phyloP scores from a whole-genome alignment of 1,284 basidiomycete genomes.

The Leccinum olivaceoglutinosum region DNA sequence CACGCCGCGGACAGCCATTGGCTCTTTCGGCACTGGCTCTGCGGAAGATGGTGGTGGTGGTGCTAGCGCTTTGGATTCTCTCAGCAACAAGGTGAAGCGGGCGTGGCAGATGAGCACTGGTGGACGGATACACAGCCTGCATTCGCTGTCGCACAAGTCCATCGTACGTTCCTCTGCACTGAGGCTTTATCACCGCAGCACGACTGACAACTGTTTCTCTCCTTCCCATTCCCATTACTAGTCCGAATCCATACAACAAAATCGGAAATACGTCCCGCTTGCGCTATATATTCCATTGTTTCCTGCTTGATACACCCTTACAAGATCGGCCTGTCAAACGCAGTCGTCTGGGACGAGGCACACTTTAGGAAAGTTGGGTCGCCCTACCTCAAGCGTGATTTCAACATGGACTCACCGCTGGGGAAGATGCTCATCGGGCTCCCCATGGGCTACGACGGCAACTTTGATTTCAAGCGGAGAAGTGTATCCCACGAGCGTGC shows the following conservation, averaged over 20 bases:
- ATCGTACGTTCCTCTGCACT: constrained; percentile 43
- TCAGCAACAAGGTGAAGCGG: constrained; percentile 18
- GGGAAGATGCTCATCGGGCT: constrained; percentile 99
- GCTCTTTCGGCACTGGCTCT: neutral
- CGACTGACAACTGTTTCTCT: neutral
- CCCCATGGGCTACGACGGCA: constrained; percentile 87
- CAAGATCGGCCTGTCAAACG: constrained; percentile 83
- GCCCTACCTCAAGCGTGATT: constrained; percentile 93
- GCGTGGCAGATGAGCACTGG: constrained; percentile 6
- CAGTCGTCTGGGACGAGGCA: constrained; percentile 98
- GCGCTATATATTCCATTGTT: constrained; percentile 82
- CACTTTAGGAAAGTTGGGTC: constrained; percentile 97
- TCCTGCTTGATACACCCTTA: constrained; percentile 94
- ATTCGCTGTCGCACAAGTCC: constrained; percentile 62
- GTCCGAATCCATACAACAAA: constrained; percentile 78
- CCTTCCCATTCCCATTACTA: constrained; percentile 24
- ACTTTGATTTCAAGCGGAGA: constrained; percentile 94
- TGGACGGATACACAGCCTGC: constrained; percentile 41
- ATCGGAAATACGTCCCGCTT: constrained; percentile 78
- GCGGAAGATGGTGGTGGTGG: neutral
- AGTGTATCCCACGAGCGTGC: constrained; percentile 79
- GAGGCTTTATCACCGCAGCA: constrained; percentile 5
- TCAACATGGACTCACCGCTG: constrained; percentile 94
- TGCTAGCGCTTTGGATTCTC: constrained; percentile 1
- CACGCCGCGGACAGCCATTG: constrained; percentile 11